Conservation (phyloP, 1,139 yeast genomes). For the Lodderomyces parapsilosis region DNA sequence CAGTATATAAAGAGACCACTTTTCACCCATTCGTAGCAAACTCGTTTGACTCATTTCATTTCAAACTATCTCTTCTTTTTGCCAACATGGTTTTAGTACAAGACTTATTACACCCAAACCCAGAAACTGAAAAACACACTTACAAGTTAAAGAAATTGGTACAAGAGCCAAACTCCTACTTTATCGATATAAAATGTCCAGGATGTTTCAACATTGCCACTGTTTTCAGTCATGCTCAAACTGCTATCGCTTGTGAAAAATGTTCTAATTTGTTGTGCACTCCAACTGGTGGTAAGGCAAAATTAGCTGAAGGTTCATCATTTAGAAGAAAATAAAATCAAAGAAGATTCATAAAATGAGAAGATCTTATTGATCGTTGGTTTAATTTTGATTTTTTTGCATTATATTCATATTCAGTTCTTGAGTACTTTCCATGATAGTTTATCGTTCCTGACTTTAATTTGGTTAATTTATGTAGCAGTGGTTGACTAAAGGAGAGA, state of each 20-base stretch:
- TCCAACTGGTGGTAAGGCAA: constrained; percentile 99
- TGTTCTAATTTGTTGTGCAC: constrained; percentile 97
- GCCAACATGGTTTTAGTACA: constrained; percentile 77
- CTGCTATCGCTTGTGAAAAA: constrained; percentile 98
- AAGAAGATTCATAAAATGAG: background rate
- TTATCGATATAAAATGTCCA: constrained; percentile 99
- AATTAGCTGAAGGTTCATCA: constrained; percentile 97
- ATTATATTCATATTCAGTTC: constrained; percentile 1
- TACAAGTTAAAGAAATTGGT: constrained; percentile 98
- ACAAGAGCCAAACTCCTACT: constrained; percentile 96
- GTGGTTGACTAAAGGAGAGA: background rate
- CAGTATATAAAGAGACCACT: background rate
- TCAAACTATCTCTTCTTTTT: background rate
- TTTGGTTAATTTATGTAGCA: background rate
- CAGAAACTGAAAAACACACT: constrained; percentile 92
- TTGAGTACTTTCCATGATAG: background rate
- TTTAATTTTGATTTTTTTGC: constrained; percentile 2
- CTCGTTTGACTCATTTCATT: no score
- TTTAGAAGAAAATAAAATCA: constrained; percentile 90
- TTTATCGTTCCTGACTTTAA: background rate
- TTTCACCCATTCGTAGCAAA: no score
- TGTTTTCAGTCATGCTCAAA: constrained; percentile 99
- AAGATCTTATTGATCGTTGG: no score
- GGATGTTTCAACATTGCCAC: constrained; percentile 99
- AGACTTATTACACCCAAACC: constrained; percentile 95